phyloP scores from a whole-genome alignment of 78 protist species.

The Parvularia atlantis region DNA sequence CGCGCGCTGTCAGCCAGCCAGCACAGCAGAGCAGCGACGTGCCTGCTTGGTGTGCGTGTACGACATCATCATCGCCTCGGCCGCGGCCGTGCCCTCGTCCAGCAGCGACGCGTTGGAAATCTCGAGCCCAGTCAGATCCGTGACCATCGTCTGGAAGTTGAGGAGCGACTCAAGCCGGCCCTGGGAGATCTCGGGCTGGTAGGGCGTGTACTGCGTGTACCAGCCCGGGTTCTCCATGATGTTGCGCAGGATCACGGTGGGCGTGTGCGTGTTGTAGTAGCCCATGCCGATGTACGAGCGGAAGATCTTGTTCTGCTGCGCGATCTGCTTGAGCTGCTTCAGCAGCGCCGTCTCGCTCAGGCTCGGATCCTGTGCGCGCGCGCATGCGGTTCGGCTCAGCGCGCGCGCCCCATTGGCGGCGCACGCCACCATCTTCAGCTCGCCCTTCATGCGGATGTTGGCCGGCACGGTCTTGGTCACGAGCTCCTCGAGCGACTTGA shows the following conservation, averaged over 20 bases:
- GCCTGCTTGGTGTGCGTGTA: neutral
- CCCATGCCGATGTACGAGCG: slow-evolving; percentile 69
- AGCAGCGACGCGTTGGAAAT: slow-evolving; percentile 89
- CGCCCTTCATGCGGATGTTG: too few relatives aligned
- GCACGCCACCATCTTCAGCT: too few relatives aligned
- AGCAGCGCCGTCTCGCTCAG: slow-evolving; percentile 23
- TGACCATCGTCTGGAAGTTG: slow-evolving; percentile 90
- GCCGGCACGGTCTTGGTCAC: slow-evolving; percentile 55
- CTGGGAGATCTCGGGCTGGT: slow-evolving; percentile 95
- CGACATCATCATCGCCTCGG: slow-evolving; percentile 88
- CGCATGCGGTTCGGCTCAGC: too few relatives aligned
- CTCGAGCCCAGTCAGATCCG: slow-evolving; percentile 79
- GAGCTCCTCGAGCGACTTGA: slow-evolving; percentile 51
- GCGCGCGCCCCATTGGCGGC: too few relatives aligned
- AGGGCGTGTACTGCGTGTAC: slow-evolving; percentile 99
- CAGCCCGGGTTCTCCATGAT: slow-evolving; percentile 94
- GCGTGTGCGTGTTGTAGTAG: slow-evolving; percentile 69
- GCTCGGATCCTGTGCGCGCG: too few relatives aligned
- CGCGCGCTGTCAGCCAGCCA: too few relatives aligned
- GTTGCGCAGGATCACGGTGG: slow-evolving; percentile 86
- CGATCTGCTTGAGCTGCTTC: slow-evolving; percentile 6
- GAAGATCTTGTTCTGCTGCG: slow-evolving; percentile 35
- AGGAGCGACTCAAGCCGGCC: slow-evolving; percentile 91
- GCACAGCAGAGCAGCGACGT: too few relatives aligned
- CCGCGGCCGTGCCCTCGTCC: slow-evolving; percentile 90